Conservation (phyloP, 495 filamentous ascomycete genomes). For the Darksidea phi region DNA sequence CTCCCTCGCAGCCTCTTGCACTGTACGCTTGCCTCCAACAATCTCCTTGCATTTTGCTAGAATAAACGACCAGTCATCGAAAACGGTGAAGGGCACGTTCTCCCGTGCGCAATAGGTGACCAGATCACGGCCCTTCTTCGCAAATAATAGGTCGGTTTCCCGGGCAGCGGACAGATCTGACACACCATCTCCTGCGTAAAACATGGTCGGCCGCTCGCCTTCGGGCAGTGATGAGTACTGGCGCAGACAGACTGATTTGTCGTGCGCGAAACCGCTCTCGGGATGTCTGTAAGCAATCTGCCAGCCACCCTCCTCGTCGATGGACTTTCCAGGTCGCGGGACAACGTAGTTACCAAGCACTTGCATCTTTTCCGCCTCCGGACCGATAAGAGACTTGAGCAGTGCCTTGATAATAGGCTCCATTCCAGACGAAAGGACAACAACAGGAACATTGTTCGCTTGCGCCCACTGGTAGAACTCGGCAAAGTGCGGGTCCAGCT, state of each 20-base stretch:
- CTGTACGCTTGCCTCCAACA: conserved; percentile 46
- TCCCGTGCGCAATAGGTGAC: conserved; percentile 76
- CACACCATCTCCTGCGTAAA: conserved; percentile 90
- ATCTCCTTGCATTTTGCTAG: conserved; percentile 72
- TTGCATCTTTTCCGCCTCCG: conserved; percentile 67
- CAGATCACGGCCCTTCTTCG: conserved; percentile 84
- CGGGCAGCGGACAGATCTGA: conserved; percentile 83
- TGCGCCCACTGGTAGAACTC: conserved; percentile 80
- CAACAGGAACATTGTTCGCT: conserved; percentile 81
- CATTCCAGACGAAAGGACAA: conserved; percentile 90
- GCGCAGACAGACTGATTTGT: conserved; percentile 85
- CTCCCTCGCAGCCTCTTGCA: conserved; percentile 43
- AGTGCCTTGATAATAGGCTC: conserved; percentile 83
- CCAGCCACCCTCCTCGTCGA: conserved; percentile 80
- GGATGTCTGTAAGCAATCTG: conserved; percentile 62
- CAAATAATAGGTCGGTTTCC: conserved; percentile 87
- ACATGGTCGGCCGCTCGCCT: conserved; percentile 66
- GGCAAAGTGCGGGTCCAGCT: conserved; percentile 79
- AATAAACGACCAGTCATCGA: conserved; percentile 76
- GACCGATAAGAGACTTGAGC: conserved; percentile 72
- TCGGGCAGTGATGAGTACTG: conserved; percentile 72
- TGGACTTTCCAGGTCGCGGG: conserved; percentile 64
- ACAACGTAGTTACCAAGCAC: conserved; percentile 83
- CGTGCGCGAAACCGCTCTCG: conserved; percentile 74
- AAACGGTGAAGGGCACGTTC: conserved; percentile 75